phyloP scores from a whole-genome alignment of 1,284 basidiomycete species.

The Ceratobasidium sp. region DNA sequence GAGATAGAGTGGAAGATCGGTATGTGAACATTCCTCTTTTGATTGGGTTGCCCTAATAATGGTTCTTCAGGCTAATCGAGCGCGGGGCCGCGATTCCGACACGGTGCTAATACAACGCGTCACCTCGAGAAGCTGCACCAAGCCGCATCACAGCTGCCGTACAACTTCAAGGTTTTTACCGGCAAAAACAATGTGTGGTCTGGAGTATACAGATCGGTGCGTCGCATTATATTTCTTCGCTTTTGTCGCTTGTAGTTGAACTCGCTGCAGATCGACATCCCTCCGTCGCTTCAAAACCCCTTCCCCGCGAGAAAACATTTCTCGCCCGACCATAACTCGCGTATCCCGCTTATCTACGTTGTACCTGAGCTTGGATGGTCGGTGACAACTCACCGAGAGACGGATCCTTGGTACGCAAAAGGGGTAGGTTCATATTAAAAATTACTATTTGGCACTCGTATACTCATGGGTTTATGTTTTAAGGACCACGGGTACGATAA shows the following conservation, averaged over 20 bases:
- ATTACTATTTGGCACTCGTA: slow-evolving; percentile 19
- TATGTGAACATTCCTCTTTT: no score
- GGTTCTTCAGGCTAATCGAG: slow-evolving; percentile 77
- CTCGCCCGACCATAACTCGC: slow-evolving; percentile 65
- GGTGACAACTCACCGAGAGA: slow-evolving; percentile 66
- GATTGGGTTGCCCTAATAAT: no score
- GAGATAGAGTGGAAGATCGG: slow-evolving; percentile 67
- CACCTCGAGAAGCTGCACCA: slow-evolving; percentile 69
- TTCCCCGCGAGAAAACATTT: slow-evolving; percentile 84
- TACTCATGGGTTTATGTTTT: neutral
- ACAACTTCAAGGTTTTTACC: slow-evolving; percentile 84
- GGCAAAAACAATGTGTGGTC: slow-evolving; percentile 60
- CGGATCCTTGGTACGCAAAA: slow-evolving; percentile 68
- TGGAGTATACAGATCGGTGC: slow-evolving; percentile 8
- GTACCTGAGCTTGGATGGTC: slow-evolving; percentile 84
- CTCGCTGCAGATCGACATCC: slow-evolving; percentile 23
- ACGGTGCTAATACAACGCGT: slow-evolving; percentile 67
- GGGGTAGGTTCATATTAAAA: slow-evolving; percentile 68
- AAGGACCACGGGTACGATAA: slow-evolving; percentile 91
- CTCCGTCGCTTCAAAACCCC: slow-evolving; percentile 29
- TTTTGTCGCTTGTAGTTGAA: neutral
- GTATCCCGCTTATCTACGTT: slow-evolving; percentile 89
- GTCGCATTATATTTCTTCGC: neutral
- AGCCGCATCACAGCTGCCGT: slow-evolving; percentile 65
- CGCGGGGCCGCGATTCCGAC: slow-evolving; percentile 82